These are phyloP conservation scores for Diplodia corticola DNA, from an alignment of 2,329 filamentous ascomycete genomes.

Conservation along the genomic window DNA sequence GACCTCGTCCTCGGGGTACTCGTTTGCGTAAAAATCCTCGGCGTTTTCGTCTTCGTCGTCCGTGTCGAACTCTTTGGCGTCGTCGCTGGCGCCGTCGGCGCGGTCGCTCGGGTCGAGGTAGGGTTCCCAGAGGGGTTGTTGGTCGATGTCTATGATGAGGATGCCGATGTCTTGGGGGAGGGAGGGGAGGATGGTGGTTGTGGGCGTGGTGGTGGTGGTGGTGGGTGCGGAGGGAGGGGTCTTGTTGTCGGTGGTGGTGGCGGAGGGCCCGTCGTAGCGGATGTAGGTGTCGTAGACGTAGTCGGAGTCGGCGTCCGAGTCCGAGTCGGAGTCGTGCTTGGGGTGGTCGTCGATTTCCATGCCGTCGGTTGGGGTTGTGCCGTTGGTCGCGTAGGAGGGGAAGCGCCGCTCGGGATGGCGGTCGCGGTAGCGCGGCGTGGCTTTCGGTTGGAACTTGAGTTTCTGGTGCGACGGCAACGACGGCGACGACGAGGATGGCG, in stretches of 20 bases:
- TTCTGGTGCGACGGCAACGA: conserved; percentile 25
- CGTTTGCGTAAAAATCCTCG: conserved; percentile 75
- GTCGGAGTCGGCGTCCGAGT: conserved; percentile 51
- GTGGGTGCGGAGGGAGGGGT: conserved; percentile 33
- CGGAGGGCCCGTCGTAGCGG: conserved; percentile 43
- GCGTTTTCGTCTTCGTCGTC: conserved; percentile 67
- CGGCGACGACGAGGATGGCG: background rate
- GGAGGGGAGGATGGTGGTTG: conserved; percentile 28
- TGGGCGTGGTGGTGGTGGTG: conserved; percentile 15
- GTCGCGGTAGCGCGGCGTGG: conserved; percentile 37
- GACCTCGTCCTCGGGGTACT: conserved; percentile 79
- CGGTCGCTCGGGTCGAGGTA: conserved; percentile 58
- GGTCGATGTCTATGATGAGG: conserved; percentile 52
- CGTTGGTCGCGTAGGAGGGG: background rate
- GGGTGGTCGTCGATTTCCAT: conserved; percentile 36
- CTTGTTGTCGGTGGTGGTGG: background rate
- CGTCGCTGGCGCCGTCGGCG: conserved; percentile 50
- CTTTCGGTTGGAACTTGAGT: conserved; percentile 39
- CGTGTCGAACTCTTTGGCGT: conserved; percentile 50
- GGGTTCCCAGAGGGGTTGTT: conserved; percentile 56
- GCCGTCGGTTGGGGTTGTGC: conserved; percentile 24
- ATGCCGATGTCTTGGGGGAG: conserved; percentile 40
- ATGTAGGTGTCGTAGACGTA: conserved; percentile 66
- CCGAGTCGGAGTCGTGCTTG: conserved; percentile 32
- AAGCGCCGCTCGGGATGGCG: conserved; percentile 31